Evolutionary conservation across 73 alveolate genomes (phyloP), one percentile per base, ranked within the genome.

Genomic region (Blepharisma stoltei): DNA sequence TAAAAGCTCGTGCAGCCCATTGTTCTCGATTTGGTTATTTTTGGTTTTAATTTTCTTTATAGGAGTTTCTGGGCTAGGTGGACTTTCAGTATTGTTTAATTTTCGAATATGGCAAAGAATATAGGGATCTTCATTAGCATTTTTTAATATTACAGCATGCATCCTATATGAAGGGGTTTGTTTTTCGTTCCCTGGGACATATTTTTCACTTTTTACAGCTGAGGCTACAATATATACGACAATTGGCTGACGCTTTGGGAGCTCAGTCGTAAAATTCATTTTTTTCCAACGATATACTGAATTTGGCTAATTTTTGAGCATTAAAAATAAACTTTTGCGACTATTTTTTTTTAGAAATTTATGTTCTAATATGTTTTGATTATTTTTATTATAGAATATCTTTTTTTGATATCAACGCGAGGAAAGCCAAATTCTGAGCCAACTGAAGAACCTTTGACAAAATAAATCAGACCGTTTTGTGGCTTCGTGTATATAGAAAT

Each of bases 211-310:
- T 71, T 82, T 86, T 23, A 78, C 86, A 20, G 94, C 94, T 55
- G 88, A 76, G 23, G 94, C 94, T 5, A 88, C 95, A 43, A 88
- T 76, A 54, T 88, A 88, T 27, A 77, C 66, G 38, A 88, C 95
- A 8, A 78, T 9, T 6, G 95, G 95, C 54, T 88, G 67, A 48
- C 54, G 55, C 67, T 88, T 88, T 20, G 95, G 95, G 6, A 88
- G 73, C 71, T 71, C 89, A 6, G 95, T 83, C 14, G 95, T 83
- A 79, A 88, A 88, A 78, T 88, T 88, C 95, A 88, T 88, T 71
- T 88, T 88, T 66, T 88, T 88, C 95, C 95, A 87, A 52, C 78
- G 83, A 80, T 83, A 87, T n/a, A n/a, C n/a, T n/a, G n/a, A n/a
- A n/a, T n/a, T n/a, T n/a, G n/a, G n/a, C n/a, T n/a, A n/a, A n/a